Percentiles rank a stretch among this genome's conserved stretches.
These are phyloP conservation scores for Solanum chaucha DNA, from an alignment of 257 asterid species.

Conservation along the genomic window DNA sequence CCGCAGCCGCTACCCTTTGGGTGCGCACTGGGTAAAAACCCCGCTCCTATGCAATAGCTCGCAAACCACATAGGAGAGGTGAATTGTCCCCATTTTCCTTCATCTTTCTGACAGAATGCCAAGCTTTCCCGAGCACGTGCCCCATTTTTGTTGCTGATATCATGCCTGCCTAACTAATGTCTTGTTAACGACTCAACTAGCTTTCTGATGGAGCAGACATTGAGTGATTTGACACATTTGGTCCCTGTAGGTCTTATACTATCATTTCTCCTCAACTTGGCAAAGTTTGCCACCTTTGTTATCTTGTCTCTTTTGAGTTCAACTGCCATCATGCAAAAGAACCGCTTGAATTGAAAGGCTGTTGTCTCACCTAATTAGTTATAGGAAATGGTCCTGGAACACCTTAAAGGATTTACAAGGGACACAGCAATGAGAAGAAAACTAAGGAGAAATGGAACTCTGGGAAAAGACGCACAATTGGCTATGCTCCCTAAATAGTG, in stretches of 20 bases:
- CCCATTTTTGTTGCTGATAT: background rate
- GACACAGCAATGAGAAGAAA: background rate
- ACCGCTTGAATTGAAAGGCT: background rate
- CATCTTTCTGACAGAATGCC: background rate
- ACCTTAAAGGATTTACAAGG: background rate
- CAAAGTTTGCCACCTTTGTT: background rate
- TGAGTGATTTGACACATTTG: background rate
- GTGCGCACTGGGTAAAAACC: no score
- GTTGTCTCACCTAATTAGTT: background rate
- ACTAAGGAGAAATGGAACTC: background rate
- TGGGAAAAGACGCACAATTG: background rate
- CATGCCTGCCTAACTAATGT: background rate
- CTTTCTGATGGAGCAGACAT: background rate
- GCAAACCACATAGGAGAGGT: no score
- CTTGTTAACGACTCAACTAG: background rate
- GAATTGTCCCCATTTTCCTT: background rate
- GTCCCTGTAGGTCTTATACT: background rate
- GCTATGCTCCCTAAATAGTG: background rate
- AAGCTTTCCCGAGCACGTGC: background rate
- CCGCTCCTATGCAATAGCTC: no score
- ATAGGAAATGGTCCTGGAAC: background rate
- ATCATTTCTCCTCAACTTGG: background rate
- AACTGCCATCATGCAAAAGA: background rate
- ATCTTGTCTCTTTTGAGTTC: background rate
- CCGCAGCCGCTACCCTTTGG: no score